Base-by-base conservation (phyloP, 2,329 filamentous ascomycete genomes). In the Cytospora schulzeri region DNA sequence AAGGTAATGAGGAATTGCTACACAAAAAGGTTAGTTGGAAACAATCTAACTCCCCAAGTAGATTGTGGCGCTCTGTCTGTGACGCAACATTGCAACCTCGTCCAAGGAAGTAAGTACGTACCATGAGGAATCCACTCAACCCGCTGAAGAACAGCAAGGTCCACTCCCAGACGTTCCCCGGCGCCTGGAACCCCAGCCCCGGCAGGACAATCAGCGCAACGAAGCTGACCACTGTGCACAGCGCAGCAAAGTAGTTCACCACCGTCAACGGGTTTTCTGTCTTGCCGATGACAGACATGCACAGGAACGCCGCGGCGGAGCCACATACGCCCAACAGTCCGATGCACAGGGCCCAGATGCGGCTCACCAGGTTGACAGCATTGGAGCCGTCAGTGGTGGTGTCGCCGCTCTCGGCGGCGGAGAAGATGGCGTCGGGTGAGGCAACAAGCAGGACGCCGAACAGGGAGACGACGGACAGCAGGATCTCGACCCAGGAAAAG, bases 1-100 rank as follows among this genome's bases (percentile, higher is more conserved):
- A 62, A 9, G 15, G 60, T 62, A 17, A 62, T 62, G 41, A 62
- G 53, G 11, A 57, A 57, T 62, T 62, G 60, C 60, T 62, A 33
- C 56, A 50, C 14, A 6, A 4, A 17, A 22, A 24, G 9, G 4
- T 41, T 29, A 57, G 35, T 41, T 38, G 41, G n/a, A 17, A 45
- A 11, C 2, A 22, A 8, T 9, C 17, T 22, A 6, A 38, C n/a
- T 15, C 5, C 53, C 17, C 26, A 15, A 14, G 22, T 33, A 38
- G 17, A 15, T 33, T 3, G 26, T 41, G 38, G 38, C 38, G 38
- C n/a, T 17, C 4, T 8, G 1, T 41, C 4, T 41, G 17, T n/a
- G n/a, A 41, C 38, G 3, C 15, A 15, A 3, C 7, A 17, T 14
- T 19, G 31, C 24, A 48, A 7, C 4, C 15, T 4, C 6, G 22